Conservation (phyloP, 2,329 filamentous ascomycete species). For the Thermomyces lanuginosus region DNA sequence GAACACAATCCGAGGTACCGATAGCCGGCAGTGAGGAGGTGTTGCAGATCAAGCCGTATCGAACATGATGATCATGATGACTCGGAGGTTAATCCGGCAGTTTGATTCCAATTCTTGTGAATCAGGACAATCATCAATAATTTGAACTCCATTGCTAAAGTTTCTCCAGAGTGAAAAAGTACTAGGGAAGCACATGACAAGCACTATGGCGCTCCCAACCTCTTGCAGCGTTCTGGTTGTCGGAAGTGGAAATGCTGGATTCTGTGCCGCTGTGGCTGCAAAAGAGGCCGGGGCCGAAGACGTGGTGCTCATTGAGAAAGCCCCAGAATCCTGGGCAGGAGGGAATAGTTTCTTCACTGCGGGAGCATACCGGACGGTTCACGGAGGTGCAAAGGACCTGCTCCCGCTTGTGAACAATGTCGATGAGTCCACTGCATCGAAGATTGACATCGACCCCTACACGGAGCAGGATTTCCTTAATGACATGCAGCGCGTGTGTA, state of each 20-base stretch:
- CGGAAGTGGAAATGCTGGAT: conserved; percentile 49
- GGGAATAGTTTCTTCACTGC: conserved; percentile 52
- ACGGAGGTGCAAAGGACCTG: conserved; percentile 40
- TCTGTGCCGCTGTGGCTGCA: conserved; percentile 42
- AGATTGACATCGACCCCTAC: conserved; percentile 45
- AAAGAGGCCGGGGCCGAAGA: conserved; percentile 26
- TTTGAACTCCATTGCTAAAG: no score
- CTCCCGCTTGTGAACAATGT: conserved; percentile 48
- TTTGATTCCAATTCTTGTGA: no score
- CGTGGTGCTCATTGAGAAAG: conserved; percentile 45
- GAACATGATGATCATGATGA: no score
- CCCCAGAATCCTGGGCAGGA: conserved; percentile 41
- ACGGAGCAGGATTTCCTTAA: conserved; percentile 36
- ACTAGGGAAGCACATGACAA: no score
- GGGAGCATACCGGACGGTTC: conserved; percentile 43
- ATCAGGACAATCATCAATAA: no score
- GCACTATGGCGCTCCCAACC: conserved; percentile 8
- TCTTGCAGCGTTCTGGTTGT: conserved; percentile 33
- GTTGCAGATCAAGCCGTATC: no score
- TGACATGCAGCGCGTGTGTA: conserved; percentile 43
- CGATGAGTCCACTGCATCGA: conserved; percentile 26
- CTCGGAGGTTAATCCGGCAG: no score
- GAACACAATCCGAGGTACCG: no score
- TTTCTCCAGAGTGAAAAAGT: no score
- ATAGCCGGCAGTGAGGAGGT: no score